Conservation (phyloP, 2,329 filamentous ascomycete genomes). For the Xylaria sp. region DNA sequence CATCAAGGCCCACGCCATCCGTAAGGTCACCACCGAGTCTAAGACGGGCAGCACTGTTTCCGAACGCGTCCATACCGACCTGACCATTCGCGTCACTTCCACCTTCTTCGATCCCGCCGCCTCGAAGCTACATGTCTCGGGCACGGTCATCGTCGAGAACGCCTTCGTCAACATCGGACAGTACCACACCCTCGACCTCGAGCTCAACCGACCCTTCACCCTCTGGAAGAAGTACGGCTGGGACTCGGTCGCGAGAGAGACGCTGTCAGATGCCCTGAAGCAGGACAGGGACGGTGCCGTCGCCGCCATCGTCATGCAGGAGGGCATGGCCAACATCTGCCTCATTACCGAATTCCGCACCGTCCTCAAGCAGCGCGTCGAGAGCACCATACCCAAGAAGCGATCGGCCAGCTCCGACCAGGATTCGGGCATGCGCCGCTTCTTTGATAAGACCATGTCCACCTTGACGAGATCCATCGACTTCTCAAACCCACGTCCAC, state of each 20-base stretch:
- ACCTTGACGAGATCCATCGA: constrained; percentile 83
- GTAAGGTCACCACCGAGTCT: constrained; percentile 62
- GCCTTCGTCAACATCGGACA: constrained; percentile 63
- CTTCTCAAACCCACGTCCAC: constrained; percentile 73
- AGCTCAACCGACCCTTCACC: constrained; percentile 87
- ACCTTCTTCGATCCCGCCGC: constrained; percentile 68
- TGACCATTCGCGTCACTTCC: constrained; percentile 66
- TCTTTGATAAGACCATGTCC: constrained; percentile 80
- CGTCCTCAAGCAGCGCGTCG: constrained; percentile 75
- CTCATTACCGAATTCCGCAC: constrained; percentile 84
- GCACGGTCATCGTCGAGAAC: constrained; percentile 64
- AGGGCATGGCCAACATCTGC: constrained; percentile 84
- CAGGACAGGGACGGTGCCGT: constrained; percentile 83
- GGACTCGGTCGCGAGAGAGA: constrained; percentile 87
- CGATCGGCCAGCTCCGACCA: constrained; percentile 71
- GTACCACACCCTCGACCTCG: constrained; percentile 77
- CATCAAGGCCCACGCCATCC: constrained; percentile 64
- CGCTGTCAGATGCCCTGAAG: constrained; percentile 81
- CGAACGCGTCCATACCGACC: constrained; percentile 65
- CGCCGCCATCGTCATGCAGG: constrained; percentile 93
- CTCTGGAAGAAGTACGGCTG: constrained; percentile 86
- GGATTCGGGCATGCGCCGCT: constrained; percentile 76
- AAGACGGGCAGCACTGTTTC: constrained; percentile 59
- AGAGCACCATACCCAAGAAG: constrained; percentile 75
- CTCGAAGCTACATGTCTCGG: constrained; percentile 66